Percentiles rank a stretch among this genome's conserved stretches.
Conservation (phyloP, 2,329 filamentous ascomycete genomes). For the Aureobasidium musti region DNA sequence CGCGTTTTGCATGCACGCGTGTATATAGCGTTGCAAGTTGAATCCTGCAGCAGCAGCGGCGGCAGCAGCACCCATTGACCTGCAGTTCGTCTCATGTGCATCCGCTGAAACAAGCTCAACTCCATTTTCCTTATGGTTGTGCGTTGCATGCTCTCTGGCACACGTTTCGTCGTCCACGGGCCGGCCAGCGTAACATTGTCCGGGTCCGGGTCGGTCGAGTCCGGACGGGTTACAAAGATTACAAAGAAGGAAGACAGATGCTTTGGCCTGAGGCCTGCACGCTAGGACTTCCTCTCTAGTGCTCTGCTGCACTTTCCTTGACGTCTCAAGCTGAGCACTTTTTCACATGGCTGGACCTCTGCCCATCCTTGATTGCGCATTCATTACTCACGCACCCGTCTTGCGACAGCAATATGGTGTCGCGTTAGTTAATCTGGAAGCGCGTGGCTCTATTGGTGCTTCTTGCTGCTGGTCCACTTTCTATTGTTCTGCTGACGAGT, state of each 20-base stretch:
- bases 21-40: background rate
- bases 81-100: conserved; percentile 15
- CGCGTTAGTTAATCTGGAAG: background rate
- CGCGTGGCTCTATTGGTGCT: background rate
- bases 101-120: background rate
- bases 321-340: background rate
- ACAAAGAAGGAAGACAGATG: background rate
- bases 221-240: conserved; percentile 1
- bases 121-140: background rate
- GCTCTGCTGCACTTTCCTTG: background rate
- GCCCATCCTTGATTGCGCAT: background rate
- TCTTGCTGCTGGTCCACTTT: background rate
- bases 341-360: background rate
- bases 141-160: background rate
- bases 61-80: background rate
- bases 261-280: background rate
- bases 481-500: background rate
- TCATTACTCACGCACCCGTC: background rate
- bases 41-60: background rate
- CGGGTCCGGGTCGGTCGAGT: background rate
- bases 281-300: background rate
- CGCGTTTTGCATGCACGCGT: background rate
- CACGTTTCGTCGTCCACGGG: conserved; percentile 5
- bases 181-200: background rate
- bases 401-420: background rate